phyloP scores from a whole-genome alignment of 257 asterid species.

The Jaltomata sinuosa region DNA sequence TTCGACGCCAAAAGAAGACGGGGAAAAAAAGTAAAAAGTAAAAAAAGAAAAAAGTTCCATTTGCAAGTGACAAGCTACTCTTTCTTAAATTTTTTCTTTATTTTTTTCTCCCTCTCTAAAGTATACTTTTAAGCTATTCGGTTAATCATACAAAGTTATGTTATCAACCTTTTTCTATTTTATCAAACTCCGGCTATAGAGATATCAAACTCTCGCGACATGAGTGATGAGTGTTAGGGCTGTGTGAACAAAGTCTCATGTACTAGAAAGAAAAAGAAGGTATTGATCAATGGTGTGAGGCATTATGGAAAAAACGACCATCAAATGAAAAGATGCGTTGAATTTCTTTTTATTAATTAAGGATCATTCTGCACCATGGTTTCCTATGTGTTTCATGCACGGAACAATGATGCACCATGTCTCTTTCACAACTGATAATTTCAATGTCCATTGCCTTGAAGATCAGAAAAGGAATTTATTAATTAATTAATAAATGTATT shows the following conservation, averaged over 20 bases:
- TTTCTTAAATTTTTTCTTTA: not conserved
- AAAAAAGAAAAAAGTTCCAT: not conserved
- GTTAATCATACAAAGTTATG: constrained; percentile 10
- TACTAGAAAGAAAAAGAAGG: too few relatives aligned
- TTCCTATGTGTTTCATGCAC: not conserved
- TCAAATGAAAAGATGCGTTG: not conserved
- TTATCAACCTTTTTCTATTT: not conserved
- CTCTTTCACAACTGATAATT: constrained; percentile 19
- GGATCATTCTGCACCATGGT: not conserved
- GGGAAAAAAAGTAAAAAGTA: not conserved
- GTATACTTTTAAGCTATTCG: not conserved
- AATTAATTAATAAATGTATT: not conserved
- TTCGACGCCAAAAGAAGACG: not conserved
- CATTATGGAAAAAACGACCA: too few relatives aligned
- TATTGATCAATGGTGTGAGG: too few relatives aligned
- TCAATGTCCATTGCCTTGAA: constrained; percentile 9
- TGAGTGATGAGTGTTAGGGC: not conserved
- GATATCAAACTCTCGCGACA: not conserved
- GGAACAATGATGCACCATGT: constrained; percentile 6
- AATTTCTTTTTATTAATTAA: not conserved
- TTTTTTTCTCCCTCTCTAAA: not conserved
- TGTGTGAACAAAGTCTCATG: too few relatives aligned
- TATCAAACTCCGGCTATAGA: not conserved
- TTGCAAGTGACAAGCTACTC: not conserved
- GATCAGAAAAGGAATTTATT: not conserved